These are phyloP conservation scores for Eimeria mitis DNA, from an alignment of 169 alveolate genomes.

Conservation along the genomic window DNA sequence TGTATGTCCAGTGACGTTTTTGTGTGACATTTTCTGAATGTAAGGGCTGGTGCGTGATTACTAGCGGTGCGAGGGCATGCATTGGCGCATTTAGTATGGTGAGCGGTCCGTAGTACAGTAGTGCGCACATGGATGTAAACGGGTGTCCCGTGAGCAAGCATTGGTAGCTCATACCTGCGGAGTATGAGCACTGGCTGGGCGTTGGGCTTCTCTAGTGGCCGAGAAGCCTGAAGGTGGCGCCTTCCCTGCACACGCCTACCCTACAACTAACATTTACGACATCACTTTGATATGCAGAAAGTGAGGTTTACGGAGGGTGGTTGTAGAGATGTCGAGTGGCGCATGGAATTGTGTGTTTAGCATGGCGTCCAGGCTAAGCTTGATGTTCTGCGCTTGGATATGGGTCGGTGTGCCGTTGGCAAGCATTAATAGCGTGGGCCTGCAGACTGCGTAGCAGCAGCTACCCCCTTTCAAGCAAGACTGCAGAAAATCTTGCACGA, in stretches of 20 bases:
- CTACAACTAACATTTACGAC: neutral
- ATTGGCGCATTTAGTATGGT: no score
- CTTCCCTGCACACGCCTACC: neutral
- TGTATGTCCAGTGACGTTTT: neutral
- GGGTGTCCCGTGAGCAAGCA: neutral
- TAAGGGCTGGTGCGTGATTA: neutral
- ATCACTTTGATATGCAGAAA: no score
- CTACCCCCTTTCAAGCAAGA: neutral
- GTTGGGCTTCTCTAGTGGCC: neutral
- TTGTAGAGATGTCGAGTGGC: neutral
- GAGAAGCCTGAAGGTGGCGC: neutral
- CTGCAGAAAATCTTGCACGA: neutral
- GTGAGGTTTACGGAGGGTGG: neutral
- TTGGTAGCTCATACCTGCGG: neutral
- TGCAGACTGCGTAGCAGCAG: neutral
- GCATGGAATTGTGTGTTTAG: neutral
- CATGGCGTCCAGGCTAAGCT: neutral
- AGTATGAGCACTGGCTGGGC: neutral
- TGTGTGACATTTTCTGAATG: neutral
- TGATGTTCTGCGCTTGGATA: neutral
- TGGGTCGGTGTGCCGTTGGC: neutral
- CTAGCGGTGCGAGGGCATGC: no score
- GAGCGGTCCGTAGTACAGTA: no score
- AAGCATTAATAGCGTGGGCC: neutral
- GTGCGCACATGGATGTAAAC: no score